phyloP scores from a whole-genome alignment of 805 yeast species.

The Middelhovenomyces tepae region DNA sequence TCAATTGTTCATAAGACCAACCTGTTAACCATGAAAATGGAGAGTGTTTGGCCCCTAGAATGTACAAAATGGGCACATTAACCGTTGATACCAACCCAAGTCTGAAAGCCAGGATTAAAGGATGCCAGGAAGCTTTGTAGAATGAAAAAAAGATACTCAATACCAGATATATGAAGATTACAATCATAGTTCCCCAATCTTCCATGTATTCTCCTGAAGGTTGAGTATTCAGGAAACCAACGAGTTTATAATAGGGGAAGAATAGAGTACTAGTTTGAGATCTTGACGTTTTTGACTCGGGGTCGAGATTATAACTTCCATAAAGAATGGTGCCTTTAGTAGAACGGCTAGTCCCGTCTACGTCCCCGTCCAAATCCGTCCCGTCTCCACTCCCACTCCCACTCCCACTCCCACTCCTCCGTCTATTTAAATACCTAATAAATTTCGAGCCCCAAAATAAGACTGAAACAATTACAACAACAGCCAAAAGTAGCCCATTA shows the following conservation, averaged over 20 bases:
- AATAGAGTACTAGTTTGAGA: neutral
- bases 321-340: too few species aligned
- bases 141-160: constrained; percentile 7
- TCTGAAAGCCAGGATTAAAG: constrained; percentile 16
- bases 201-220: constrained; percentile 13
- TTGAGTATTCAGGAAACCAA: constrained; percentile 11
- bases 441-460: too few species aligned
- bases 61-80: constrained; percentile 18
- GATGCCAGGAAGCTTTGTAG: constrained; percentile 7
- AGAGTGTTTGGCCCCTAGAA: constrained; percentile 19
- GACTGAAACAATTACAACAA: too few species aligned
- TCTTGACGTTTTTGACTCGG: too few species aligned
- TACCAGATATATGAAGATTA: constrained; percentile 8
- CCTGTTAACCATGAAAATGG: constrained; percentile 28
- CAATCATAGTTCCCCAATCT: constrained; percentile 7
- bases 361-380: too few species aligned
- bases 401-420: too few species aligned
- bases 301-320: too few species aligned
- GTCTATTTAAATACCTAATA: too few species aligned
- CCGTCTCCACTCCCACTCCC: too few species aligned
- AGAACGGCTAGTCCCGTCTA: too few species aligned
- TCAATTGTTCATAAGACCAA: constrained; percentile 37
- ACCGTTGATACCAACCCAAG: constrained; percentile 16
- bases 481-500: too few species aligned
- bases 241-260: constrained; percentile 1